phyloP scores from a whole-genome alignment of 257 asterid species.

The Petunia axillaris region DNA sequence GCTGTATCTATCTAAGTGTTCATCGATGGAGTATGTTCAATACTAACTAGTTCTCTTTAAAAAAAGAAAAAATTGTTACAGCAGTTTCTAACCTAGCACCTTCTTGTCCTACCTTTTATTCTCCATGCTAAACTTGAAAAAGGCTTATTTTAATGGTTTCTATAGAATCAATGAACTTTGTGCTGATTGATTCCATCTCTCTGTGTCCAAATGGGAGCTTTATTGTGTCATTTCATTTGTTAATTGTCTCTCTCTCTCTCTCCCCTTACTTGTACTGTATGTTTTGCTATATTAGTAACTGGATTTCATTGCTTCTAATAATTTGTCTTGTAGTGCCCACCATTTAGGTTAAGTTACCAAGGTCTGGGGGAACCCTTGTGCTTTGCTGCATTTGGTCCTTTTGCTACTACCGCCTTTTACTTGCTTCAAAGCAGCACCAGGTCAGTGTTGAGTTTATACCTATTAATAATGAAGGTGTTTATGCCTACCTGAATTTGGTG shows the following conservation, averaged over 20 bases:
- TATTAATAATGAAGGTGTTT: constrained; percentile 20
- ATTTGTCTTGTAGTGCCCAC: constrained; percentile 71
- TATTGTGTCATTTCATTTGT: not conserved
- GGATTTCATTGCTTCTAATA: not conserved
- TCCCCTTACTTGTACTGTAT: not conserved
- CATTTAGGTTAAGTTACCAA: constrained; percentile 81
- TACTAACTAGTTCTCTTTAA: not conserved
- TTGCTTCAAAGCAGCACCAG: constrained; percentile 74
- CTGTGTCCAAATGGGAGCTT: not conserved
- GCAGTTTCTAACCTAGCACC: not conserved
- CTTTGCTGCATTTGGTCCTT: constrained; percentile 95
- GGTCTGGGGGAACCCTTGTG: constrained; percentile 95
- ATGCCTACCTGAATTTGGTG: constrained; percentile 15
- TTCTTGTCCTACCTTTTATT: not conserved
- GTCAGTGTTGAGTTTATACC: constrained; percentile 33
- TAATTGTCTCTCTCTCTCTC: not conserved
- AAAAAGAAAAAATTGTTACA: not conserved
- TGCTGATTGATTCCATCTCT: not conserved
- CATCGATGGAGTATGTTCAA: not conserved
- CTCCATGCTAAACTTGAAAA: constrained; percentile 5
- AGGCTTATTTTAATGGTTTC: not conserved
- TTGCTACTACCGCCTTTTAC: constrained; percentile 87
- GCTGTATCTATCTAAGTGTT: not conserved
- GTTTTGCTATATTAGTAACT: not conserved
- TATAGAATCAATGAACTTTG: not conserved